These are phyloP conservation scores for Pythium dissotocum DNA, from an alignment of 352 stramenopile genomes.

Conservation along the genomic window DNA sequence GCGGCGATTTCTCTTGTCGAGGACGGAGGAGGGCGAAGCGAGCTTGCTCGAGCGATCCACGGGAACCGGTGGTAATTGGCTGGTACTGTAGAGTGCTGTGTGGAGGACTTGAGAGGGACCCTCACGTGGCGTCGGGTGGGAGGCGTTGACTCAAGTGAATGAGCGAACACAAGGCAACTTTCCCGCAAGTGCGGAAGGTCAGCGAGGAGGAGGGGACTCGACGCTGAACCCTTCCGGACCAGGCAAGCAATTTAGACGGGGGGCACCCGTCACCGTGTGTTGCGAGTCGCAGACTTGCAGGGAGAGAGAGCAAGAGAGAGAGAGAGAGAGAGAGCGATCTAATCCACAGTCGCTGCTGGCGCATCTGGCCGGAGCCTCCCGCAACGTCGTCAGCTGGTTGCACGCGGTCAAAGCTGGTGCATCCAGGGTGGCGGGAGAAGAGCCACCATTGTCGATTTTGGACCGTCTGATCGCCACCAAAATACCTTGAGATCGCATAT, in stretches of 20 bases:
- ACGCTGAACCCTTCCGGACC: neutral
- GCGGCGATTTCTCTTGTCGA: neutral
- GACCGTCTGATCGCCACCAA: neutral
- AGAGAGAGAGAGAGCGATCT: neutral
- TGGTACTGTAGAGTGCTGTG: neutral
- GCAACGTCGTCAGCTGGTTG: slow-evolving; percentile 3
- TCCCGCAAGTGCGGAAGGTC: neutral
- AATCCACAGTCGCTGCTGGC: neutral
- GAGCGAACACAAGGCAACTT: slow-evolving; percentile 3
- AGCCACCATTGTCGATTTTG: neutral
- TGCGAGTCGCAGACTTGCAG: neutral
- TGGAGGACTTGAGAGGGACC: slow-evolving; percentile 1
- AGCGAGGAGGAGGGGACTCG: neutral
- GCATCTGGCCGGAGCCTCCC: slow-evolving; percentile 5
- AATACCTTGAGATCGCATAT: neutral
- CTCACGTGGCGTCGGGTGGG: neutral
- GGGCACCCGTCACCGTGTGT: neutral
- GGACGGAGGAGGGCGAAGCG: neutral
- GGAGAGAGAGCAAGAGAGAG: neutral
- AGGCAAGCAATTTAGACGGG: neutral
- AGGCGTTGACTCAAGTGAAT: slow-evolving; percentile 2
- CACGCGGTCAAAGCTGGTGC: neutral
- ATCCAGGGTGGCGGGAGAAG: neutral
- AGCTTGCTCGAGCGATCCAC: neutral
- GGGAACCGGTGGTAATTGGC: neutral